phyloP scores from a whole-genome alignment of 495 filamentous ascomycete species.

The Neurospora sp. region DNA sequence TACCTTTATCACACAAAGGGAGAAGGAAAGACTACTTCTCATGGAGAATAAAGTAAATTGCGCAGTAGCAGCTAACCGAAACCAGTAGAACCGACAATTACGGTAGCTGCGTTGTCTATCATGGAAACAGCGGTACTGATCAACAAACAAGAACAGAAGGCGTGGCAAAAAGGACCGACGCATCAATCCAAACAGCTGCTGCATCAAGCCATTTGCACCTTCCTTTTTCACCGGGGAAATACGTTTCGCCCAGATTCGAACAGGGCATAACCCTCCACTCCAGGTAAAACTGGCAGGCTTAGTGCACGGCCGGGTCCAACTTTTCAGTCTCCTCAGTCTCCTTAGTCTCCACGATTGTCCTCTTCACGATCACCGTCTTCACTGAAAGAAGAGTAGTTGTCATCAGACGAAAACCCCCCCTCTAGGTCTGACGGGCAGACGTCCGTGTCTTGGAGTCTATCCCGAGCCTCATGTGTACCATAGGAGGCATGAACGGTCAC shows the following conservation, averaged over 20 bases:
- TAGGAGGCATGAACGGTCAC: background rate
- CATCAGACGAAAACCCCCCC: background rate
- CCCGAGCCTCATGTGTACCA: background rate
- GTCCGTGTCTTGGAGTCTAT: background rate
- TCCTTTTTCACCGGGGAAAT: background rate
- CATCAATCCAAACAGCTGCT: background rate
- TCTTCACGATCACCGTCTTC: background rate
- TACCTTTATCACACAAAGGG: background rate
- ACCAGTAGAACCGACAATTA: background rate
- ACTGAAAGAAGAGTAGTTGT: background rate
- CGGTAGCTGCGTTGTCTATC: background rate
- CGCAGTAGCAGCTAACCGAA: background rate
- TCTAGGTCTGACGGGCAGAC: background rate
- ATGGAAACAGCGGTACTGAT: background rate
- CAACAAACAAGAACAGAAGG: background rate
- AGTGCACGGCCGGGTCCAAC: background rate
- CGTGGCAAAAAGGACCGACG: background rate
- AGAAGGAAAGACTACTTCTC: background rate
- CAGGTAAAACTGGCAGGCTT: background rate
- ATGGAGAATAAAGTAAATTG: background rate
- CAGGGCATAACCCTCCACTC: background rate
- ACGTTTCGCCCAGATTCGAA: background rate
- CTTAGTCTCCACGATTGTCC: accelerated
- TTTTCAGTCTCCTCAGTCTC: background rate
- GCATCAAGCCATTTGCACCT: background rate